Percentiles rank a stretch among this genome's conserved stretches.
phyloP scores from a whole-genome alignment of 2,329 filamentous ascomycete species.

The Xylaria sp. region DNA sequence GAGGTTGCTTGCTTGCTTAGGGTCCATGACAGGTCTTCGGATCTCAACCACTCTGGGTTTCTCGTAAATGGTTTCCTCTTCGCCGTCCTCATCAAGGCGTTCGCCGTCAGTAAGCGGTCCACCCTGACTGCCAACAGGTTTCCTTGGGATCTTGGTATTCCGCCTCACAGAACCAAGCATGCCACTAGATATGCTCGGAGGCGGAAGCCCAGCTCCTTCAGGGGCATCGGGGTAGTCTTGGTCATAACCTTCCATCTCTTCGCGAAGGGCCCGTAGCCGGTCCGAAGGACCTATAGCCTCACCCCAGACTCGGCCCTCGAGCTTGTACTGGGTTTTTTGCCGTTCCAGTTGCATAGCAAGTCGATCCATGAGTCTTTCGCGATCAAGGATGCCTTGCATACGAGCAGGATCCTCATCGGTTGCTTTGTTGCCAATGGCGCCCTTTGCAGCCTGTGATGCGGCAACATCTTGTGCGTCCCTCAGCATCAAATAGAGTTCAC shows the following conservation, averaged over 20 bases:
- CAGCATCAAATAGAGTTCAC: conserved; percentile 98
- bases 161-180: conserved; percentile 79
- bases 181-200: conserved; percentile 74
- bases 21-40: conserved; percentile 73
- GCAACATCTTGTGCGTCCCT: conserved; percentile 96
- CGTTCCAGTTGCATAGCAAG: conserved; percentile 95
- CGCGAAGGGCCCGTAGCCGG: conserved; percentile 87
- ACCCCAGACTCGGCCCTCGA: conserved; percentile 92
- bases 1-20: conserved; percentile 74
- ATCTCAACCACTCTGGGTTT: conserved; percentile 84
- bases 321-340: conserved; percentile 96
- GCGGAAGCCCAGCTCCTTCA: conserved; percentile 63
- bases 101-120: conserved; percentile 46
- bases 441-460: conserved; percentile 79
- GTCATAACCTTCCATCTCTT: conserved; percentile 84
- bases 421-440: conserved; percentile 62
- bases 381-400: conserved; percentile 92
- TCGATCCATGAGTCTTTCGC: conserved; percentile 90
- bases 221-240: conserved; percentile 50
- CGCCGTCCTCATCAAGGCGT: conserved; percentile 56
- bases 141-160: conserved; percentile 65
- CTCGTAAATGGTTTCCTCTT: conserved; percentile 76
- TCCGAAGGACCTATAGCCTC: conserved; percentile 88
- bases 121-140: conserved; percentile 59
- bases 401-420: conserved; percentile 75